These are phyloP conservation scores for Neurospora sp. DNA, from an alignment of 495 filamentous ascomycete genomes.

Conservation along the genomic window DNA sequence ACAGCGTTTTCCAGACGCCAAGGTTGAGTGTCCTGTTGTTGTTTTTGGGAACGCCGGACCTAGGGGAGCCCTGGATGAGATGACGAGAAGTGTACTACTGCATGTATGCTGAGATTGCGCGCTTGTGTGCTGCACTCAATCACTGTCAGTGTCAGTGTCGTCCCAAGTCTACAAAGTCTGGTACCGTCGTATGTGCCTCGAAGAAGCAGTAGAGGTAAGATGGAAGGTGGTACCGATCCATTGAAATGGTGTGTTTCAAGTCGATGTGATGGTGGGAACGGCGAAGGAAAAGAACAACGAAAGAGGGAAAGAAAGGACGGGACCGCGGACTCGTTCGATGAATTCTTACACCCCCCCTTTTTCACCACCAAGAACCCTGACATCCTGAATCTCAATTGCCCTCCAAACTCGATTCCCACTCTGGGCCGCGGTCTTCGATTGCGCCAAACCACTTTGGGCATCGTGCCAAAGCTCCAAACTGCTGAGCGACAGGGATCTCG, in stretches of 20 bases:
- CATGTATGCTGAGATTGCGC: not conserved
- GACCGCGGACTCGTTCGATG: not conserved
- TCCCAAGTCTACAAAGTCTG: not conserved
- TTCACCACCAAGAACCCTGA: not conserved
- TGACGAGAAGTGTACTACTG: not conserved
- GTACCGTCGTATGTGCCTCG: not conserved
- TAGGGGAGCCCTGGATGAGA: not conserved
- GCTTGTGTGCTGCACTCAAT: not conserved
- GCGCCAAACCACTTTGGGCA: constrained; percentile 19
- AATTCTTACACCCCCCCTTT: not conserved
- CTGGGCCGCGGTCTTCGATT: constrained; percentile 7
- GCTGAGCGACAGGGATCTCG: constrained; percentile 10
- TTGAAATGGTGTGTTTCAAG: not conserved
- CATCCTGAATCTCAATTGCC: not conserved
- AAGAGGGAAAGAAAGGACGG: not conserved
- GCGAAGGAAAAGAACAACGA: not conserved
- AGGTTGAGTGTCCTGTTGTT: not conserved
- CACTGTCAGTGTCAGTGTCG: not conserved
- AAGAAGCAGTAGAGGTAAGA: not conserved
- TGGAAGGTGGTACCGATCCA: not conserved
- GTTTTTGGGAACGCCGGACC: not conserved
- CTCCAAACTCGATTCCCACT: not conserved
- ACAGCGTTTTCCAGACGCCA: not conserved
- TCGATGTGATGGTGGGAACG: not conserved
- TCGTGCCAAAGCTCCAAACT: constrained; percentile 11